Conservation (phyloP, 2,329 filamentous ascomycete genomes). For the Verticillium klebahnii region DNA sequence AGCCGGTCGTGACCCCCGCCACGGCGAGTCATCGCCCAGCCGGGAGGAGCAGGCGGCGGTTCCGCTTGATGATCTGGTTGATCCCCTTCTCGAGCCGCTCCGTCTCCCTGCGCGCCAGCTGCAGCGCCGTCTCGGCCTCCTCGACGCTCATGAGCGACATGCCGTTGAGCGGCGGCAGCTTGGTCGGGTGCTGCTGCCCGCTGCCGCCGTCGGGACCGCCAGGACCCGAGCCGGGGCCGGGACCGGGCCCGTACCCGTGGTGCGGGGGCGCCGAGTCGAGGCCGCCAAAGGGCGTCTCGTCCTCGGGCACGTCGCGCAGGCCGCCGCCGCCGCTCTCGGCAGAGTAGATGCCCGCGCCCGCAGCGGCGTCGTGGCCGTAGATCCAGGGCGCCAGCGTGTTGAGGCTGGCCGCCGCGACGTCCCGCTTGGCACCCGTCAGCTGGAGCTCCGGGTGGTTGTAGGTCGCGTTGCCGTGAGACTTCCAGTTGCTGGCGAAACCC, state of each 20-base stretch:
- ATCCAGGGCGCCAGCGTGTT: conserved; percentile 54
- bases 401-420: conserved; percentile 44
- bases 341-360: conserved; percentile 38
- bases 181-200: conserved; percentile 2
- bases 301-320: conserved; percentile 13
- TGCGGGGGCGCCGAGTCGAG: conserved; percentile 8
- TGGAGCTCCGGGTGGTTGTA: background rate
- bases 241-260: conserved; percentile 3
- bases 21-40: background rate
- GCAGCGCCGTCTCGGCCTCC: conserved; percentile 55
- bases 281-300: conserved; percentile 14
- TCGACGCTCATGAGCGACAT: conserved; percentile 57
- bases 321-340: conserved; percentile 12
- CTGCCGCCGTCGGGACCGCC: background rate
- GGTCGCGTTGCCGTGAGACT: conserved; percentile 12
- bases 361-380: conserved; percentile 41
- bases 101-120: conserved; percentile 51
- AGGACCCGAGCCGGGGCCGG: background rate
- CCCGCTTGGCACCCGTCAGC: conserved; percentile 28
- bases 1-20: background rate
- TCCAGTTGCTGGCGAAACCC: conserved; percentile 21
- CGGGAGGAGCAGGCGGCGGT: conserved; percentile 44
- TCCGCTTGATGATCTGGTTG: conserved; percentile 55
- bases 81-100: conserved; percentile 59
- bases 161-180: conserved; percentile 31